Conservation (phyloP, 2,329 filamentous ascomycete genomes). For the Apiospora aurea region DNA sequence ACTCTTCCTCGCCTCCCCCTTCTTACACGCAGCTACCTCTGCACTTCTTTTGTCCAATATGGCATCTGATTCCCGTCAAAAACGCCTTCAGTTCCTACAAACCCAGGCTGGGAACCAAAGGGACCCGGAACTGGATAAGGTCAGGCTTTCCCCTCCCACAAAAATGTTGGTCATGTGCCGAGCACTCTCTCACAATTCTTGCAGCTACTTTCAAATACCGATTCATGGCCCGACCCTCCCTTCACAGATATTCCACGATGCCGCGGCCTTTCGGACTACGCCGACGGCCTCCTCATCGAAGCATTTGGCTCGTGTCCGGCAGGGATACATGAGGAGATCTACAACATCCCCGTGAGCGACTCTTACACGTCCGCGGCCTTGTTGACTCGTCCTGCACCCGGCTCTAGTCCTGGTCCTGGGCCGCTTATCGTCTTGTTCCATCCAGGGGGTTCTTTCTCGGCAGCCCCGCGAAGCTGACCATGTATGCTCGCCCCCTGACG, state of each 20-base stretch:
- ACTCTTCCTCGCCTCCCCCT: no score
- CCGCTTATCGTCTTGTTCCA: conserved; percentile 24
- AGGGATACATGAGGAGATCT: conserved; percentile 18
- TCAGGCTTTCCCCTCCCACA: no score
- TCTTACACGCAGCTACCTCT: no score
- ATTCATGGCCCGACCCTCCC: conserved; percentile 4
- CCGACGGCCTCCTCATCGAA: background rate
- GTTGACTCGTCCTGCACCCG: background rate
- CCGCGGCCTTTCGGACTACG: conserved; percentile 11
- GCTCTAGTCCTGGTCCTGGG: background rate
- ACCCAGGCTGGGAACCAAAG: no score
- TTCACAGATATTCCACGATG: conserved; percentile 22
- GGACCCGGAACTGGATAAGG: no score
- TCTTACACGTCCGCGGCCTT: background rate
- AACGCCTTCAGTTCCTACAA: no score
- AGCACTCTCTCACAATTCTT: background rate
- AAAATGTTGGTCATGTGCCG: no score
- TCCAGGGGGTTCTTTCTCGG: conserved; percentile 21
- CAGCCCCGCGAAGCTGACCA: conserved; percentile 21
- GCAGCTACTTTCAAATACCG: background rate
- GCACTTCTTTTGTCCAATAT: no score
- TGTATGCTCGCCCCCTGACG: background rate
- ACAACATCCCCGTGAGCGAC: conserved; percentile 1
- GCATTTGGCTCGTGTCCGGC: background rate
- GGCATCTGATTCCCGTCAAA: no score